phyloP scores from a whole-genome alignment of 805 yeast genomes.

The Sugiyamaella chiloensis region DNA sequence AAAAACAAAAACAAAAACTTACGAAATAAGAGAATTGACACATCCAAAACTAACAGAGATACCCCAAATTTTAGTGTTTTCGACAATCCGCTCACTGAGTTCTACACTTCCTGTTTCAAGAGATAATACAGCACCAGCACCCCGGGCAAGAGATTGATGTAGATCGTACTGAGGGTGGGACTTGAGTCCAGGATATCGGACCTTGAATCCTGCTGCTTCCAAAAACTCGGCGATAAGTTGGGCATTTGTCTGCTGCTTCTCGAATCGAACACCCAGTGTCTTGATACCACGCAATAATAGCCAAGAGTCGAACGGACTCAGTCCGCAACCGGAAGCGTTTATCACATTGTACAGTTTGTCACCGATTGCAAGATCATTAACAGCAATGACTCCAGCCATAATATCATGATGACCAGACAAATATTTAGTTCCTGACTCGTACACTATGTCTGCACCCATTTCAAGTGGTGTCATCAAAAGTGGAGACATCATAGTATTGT shows the following conservation, averaged over 20 bases:
- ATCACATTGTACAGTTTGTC: slow-evolving; percentile 70
- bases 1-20: neutral
- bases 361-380: slow-evolving; percentile 59
- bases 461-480: slow-evolving; percentile 79
- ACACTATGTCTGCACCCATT: slow-evolving; percentile 85
- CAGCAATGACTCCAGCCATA: slow-evolving; percentile 92
- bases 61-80: slow-evolving; percentile 71
- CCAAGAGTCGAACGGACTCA: slow-evolving; percentile 93
- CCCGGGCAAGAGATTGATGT: slow-evolving; percentile 72
- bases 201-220: slow-evolving; percentile 64
- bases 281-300: slow-evolving; percentile 81
- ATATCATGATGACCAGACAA: slow-evolving; percentile 93
- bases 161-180: slow-evolving; percentile 78
- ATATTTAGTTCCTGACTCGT: slow-evolving; percentile 91
- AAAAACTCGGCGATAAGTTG: slow-evolving; percentile 71
- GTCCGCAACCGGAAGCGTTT: slow-evolving; percentile 87
- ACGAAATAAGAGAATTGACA: slow-evolving; percentile 82
- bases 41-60: slow-evolving; percentile 94
- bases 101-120: slow-evolving; percentile 80
- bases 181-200: slow-evolving; percentile 81
- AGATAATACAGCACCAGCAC: slow-evolving; percentile 86
- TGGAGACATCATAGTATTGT: slow-evolving; percentile 97
- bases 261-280: slow-evolving; percentile 81
- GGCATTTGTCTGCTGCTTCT: slow-evolving; percentile 83
- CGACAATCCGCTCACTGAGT: slow-evolving; percentile 68